Percentiles rank a stretch among this genome's conserved stretches.
phyloP scores from a whole-genome alignment of 805 yeast genomes.

The Saturnispora kantuleensis region DNA sequence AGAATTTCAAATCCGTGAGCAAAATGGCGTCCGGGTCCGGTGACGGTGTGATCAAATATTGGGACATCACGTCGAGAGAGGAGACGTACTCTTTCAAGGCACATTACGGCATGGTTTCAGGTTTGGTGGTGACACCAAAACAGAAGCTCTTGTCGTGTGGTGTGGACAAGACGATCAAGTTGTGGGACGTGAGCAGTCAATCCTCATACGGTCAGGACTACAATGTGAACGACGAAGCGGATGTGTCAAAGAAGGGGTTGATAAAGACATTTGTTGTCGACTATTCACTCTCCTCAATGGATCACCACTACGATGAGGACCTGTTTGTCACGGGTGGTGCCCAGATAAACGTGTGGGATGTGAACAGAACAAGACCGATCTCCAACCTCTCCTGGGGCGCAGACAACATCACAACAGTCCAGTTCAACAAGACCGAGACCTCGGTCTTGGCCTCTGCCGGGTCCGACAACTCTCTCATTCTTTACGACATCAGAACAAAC shows the following conservation, averaged over 20 bases:
- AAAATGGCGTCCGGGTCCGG: slow-evolving; percentile 88
- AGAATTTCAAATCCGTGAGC: slow-evolving; percentile 58
- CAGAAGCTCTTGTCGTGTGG: slow-evolving; percentile 65
- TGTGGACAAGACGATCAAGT: slow-evolving; percentile 77
- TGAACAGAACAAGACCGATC: slow-evolving; percentile 64
- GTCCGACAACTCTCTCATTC: slow-evolving; percentile 79
- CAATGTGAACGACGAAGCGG: slow-evolving; percentile 17
- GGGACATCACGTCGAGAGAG: slow-evolving; percentile 77
- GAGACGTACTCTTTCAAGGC: slow-evolving; percentile 75
- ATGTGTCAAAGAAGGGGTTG: slow-evolving; percentile 39
- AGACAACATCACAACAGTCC: slow-evolving; percentile 73
- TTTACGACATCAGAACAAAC: slow-evolving; percentile 84
- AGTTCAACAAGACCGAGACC: slow-evolving; percentile 85
- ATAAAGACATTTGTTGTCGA: slow-evolving; percentile 75
- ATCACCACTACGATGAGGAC: slow-evolving; percentile 69
- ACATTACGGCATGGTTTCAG: slow-evolving; percentile 84
- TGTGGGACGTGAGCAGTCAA: slow-evolving; percentile 68
- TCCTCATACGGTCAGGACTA: slow-evolving; percentile 16
- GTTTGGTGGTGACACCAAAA: slow-evolving; percentile 65
- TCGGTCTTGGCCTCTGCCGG: slow-evolving; percentile 83
- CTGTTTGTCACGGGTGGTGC: slow-evolving; percentile 90
- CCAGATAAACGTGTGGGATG: slow-evolving; percentile 86
- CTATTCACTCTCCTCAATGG: slow-evolving; percentile 74
- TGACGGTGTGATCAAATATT: slow-evolving; percentile 88
- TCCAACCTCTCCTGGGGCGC: slow-evolving; percentile 92